A percentile compares a stretch with the other conserved stretches of the same genome.
These are phyloP conservation scores for Cordyceps javanica DNA, from an alignment of 2,329 filamentous ascomycete genomes.

Conservation along the genomic window DNA sequence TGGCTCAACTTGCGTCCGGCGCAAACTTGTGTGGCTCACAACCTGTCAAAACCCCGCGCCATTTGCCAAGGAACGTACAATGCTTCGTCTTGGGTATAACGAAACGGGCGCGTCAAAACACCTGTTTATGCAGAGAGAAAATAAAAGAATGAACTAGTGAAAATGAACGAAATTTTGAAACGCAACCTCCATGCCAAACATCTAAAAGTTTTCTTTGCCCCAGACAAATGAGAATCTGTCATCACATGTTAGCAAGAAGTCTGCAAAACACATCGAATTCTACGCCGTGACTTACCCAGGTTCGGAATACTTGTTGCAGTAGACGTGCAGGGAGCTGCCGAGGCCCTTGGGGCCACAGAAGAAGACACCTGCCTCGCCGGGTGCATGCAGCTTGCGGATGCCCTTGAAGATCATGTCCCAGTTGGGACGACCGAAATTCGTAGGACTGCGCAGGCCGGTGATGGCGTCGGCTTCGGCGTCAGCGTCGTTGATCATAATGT, in stretches of 20 bases:
- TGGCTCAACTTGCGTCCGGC: constrained; percentile 10
- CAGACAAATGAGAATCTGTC: constrained; percentile 60
- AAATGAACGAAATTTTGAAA: background rate
- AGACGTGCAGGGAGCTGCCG: constrained; percentile 70
- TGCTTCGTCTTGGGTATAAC: constrained; percentile 1
- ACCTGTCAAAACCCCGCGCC: background rate
- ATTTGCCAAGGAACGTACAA: background rate
- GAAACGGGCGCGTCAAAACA: background rate
- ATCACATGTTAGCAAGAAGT: constrained; percentile 17
- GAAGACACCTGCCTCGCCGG: constrained; percentile 70
- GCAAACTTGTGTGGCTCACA: constrained; percentile 4
- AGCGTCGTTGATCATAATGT: constrained; percentile 89
- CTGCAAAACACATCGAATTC: too few relatives aligned
- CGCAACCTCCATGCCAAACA: background rate
- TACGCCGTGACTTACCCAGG: constrained; percentile 65
- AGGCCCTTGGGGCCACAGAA: constrained; percentile 81
- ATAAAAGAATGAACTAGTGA: background rate
- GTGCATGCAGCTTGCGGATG: constrained; percentile 70
- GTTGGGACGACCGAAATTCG: constrained; percentile 80
- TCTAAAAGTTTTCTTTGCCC: constrained; percentile 64
- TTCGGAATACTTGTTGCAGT: constrained; percentile 84
- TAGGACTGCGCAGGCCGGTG: constrained; percentile 73
- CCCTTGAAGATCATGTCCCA: constrained; percentile 88
- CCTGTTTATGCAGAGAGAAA: background rate
- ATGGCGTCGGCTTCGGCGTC: constrained; percentile 80